A percentile compares a stretch with the other conserved stretches of the same genome.
Conservation (phyloP, 176 grass and related monocot genomes). For the Phragmites australis region DNA sequence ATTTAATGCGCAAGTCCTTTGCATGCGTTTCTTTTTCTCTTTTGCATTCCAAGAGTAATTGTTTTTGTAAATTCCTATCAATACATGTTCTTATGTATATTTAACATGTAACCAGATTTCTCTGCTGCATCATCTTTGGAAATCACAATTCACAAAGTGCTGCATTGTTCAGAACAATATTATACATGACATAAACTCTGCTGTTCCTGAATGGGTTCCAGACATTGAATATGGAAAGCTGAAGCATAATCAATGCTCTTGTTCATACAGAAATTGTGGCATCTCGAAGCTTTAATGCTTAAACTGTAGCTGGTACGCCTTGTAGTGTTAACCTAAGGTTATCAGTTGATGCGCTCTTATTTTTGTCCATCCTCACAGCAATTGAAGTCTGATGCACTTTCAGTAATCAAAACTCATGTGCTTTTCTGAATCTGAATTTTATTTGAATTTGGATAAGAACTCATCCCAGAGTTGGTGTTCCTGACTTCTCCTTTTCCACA, state of each 20-base stretch:
- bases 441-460: slow-evolving; percentile 8
- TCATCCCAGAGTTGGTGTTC: slow-evolving; percentile 42
- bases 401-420: background rate
- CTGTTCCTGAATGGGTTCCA: background rate
- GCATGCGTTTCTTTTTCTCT: background rate
- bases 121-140: background rate
- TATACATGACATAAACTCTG: background rate
- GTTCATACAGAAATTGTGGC: background rate
- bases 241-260: background rate
- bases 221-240: background rate
- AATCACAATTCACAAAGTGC: background rate
- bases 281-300: background rate
- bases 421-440: background rate
- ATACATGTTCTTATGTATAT: background rate
- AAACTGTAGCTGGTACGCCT: background rate
- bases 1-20: no score
- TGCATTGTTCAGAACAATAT: background rate
- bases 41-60: background rate
- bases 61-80: background rate
- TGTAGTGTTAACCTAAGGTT: background rate
- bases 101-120: background rate
- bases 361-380: slow-evolving; percentile 2
- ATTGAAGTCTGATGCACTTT: slow-evolving; percentile 30
- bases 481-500: slow-evolving; percentile 7
- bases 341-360: background rate